Conservation (phyloP, 495 filamentous ascomycete genomes). For the Aspergillus saccharolyticus region DNA sequence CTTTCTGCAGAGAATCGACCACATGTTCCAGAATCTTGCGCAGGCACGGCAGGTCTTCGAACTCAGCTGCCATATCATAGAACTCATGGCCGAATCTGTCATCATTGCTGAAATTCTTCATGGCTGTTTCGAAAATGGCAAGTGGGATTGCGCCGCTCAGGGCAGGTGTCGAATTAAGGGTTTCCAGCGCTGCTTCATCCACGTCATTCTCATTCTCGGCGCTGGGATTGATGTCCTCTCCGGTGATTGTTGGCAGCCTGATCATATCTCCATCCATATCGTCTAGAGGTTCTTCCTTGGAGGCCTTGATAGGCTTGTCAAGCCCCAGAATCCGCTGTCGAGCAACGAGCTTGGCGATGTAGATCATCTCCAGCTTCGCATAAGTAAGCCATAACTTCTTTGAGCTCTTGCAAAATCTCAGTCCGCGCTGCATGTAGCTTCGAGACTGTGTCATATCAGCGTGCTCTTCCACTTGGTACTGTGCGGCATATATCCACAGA, state of each 20-base stretch:
- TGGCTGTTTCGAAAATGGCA: constrained; percentile 84
- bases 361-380: constrained; percentile 86
- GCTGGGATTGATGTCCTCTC: constrained; percentile 61
- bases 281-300: constrained; percentile 35
- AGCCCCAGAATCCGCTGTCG: constrained; percentile 65
- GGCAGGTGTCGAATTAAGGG: constrained; percentile 71
- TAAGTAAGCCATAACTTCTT: constrained; percentile 81
- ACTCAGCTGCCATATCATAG: constrained; percentile 71
- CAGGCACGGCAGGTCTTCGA: constrained; percentile 58
- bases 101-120: constrained; percentile 66
- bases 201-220: constrained; percentile 44
- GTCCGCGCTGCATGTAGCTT: constrained; percentile 81
- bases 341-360: constrained; percentile 71
- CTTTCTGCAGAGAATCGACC: constrained; percentile 54
- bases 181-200: constrained; percentile 50
- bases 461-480: constrained; percentile 65
- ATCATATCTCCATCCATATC: constrained; percentile 52
- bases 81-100: constrained; percentile 63
- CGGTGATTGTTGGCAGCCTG: constrained; percentile 56
- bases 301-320: constrained; percentile 45
- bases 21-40: constrained; percentile 71
- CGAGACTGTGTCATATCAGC: constrained; percentile 82
- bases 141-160: constrained; percentile 86
- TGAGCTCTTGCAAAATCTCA: constrained; percentile 76
- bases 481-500: constrained; percentile 83